Conservation (phyloP, 2,329 filamentous ascomycete species). For the Fusarium duplospermum region DNA sequence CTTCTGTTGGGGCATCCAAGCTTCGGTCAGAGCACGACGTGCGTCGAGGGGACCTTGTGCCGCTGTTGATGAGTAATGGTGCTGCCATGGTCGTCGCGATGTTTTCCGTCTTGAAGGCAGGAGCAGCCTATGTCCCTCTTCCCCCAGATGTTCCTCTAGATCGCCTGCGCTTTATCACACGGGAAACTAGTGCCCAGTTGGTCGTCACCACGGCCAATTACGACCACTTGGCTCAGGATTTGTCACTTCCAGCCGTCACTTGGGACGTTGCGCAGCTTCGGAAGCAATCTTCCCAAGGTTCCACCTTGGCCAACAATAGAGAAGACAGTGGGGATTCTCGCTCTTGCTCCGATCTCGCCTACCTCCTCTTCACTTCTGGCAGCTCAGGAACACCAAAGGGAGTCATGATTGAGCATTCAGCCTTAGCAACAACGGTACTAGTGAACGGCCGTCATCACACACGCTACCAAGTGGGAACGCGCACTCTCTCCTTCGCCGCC, state of each 20-base stretch:
- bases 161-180: neutral
- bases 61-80: neutral
- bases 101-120: neutral
- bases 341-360: neutral
- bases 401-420: neutral
- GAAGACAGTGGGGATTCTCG: neutral
- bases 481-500: neutral
- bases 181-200: neutral
- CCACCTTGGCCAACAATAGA: neutral
- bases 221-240: neutral
- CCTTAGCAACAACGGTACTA: neutral
- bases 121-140: neutral
- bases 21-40: neutral
- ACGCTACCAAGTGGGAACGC: neutral
- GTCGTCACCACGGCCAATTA: neutral
- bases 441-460: neutral
- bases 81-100: neutral
- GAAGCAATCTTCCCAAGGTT: neutral
- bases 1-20: neutral
- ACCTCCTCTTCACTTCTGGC: neutral
- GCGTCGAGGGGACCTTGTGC: neutral
- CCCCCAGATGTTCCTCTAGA: neutral
- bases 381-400: slow-evolving; percentile 3
- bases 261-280: neutral
- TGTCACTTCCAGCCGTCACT: neutral